Evolutionary conservation across 352 stramenopile genomes (phyloP), one percentile per base, ranked within the genome.

Genomic region (Elongisporangium anandrum): DNA sequence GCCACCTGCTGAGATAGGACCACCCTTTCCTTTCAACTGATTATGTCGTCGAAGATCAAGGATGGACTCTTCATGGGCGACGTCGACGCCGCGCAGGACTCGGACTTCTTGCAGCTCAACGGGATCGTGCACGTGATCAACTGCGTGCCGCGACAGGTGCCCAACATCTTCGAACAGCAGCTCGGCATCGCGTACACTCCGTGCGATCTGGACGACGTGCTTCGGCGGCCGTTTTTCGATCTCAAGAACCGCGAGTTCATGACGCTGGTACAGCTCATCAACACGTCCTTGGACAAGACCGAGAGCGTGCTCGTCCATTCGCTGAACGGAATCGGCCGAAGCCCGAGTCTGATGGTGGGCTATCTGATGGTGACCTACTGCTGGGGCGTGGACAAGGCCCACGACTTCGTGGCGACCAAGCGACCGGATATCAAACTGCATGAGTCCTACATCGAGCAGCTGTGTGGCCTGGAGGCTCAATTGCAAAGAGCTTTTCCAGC

Each of bases 21-120:
- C 34, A 45, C 34, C 34, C 34, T 45, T 45, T 45, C 10, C 34
- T 17, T 45, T 17, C 29, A 39, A 39, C 29, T 45, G 10, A 45
- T 7, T 45, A 98, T 98, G 90, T 95, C 92, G 59, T 96, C 90
- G 29, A 97, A 97, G 70, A 91, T 98, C 64, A 97, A 96, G 72
- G 92, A 98, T 75, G 89, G 89, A 8, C 79, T 98, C 51, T 98
- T 98, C 74, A 93, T 98, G 67, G 92, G 91, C 61, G 92, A 98
- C 67, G 85, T 93, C 20, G 88, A 97, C 51, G 85, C 87, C n/a
- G 90, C 83, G 38, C 90, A 97, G 66, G 92, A 97, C 63, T 76
- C 85, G 49, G 92, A 97, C 56, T 98, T 98, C 71, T 73, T 97
- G 29, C 86, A 96, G 70, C 75, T 97, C 45, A 98, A 98, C 52